Percentiles rank a stretch among this genome's conserved stretches.
phyloP scores from a whole-genome alignment of 345 rosid genomes.

The Eucalyptus marginata region DNA sequence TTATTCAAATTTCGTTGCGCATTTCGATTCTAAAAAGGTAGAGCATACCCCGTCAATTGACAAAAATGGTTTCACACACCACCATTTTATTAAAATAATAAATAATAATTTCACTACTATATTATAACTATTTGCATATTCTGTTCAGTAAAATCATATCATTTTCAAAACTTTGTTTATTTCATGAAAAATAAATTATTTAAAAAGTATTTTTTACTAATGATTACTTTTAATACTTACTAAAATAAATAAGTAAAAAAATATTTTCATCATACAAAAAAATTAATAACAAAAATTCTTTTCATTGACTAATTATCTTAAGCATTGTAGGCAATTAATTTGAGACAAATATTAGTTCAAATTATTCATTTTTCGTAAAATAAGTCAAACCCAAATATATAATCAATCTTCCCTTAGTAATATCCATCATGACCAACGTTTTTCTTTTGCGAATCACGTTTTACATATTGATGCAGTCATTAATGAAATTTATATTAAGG shows the following conservation, averaged over 20 bases:
- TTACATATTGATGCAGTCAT: rapidly evolving
- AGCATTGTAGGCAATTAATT: too few relatives aligned
- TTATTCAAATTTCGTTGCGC: neutral
- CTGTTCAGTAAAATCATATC: neutral
- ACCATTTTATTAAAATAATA: neutral
- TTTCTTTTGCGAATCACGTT: neutral
- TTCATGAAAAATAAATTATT: too few relatives aligned
- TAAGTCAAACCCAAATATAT: too few relatives aligned
- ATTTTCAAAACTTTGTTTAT: neutral
- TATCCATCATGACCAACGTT: neutral
- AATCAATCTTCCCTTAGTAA: neutral
- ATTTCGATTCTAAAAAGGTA: neutral
- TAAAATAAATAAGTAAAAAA: too few relatives aligned
- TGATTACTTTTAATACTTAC: neutral
- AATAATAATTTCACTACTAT: neutral
- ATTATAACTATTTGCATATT: neutral
- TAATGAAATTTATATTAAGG: neutral
- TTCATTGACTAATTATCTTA: too few relatives aligned
- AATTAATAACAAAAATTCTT: too few relatives aligned
- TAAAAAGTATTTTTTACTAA: too few relatives aligned
- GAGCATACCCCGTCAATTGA: neutral
- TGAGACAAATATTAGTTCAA: too few relatives aligned
- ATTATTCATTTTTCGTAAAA: too few relatives aligned
- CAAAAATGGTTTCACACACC: neutral
- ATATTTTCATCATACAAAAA: too few relatives aligned